A percentile compares a stretch with the other conserved stretches of the same genome.
These are phyloP conservation scores for Phylloporus arenicola DNA, from an alignment of 768 basidiomycete genomes.

Conservation along the genomic window DNA sequence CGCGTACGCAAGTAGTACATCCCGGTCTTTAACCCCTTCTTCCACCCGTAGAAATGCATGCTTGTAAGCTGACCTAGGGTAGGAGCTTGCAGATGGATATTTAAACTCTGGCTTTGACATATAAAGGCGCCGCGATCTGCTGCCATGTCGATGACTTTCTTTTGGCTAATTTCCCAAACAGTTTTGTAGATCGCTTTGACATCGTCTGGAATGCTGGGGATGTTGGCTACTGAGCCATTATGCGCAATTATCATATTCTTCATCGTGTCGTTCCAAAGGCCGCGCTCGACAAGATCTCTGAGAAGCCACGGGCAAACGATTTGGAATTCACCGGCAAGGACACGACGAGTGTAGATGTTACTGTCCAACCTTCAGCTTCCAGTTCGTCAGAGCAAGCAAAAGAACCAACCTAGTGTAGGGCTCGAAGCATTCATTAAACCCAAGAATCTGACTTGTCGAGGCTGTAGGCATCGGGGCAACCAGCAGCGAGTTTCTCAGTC, in stretches of 20 bases:
- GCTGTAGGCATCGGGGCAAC: slow-evolving; percentile 99
- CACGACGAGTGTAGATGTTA: slow-evolving; percentile 98
- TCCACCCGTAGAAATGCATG: slow-evolving; percentile 99
- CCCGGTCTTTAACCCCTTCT: slow-evolving; percentile 96
- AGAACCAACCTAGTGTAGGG: slow-evolving; percentile 84
- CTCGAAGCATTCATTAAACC: slow-evolving; percentile 98
- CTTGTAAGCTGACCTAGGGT: slow-evolving; percentile 89
- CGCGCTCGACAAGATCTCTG: slow-evolving; percentile 93
- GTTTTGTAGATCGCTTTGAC: slow-evolving; percentile 99
- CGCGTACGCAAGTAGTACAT: slow-evolving; percentile 97
- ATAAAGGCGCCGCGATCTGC: slow-evolving; percentile 99
- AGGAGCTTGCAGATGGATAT: slow-evolving; percentile 87
- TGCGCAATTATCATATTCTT: slow-evolving; percentile 99
- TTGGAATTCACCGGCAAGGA: slow-evolving; percentile 99
- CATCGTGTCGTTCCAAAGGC: slow-evolving; percentile 97
- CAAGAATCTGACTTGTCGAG: slow-evolving; percentile 95
- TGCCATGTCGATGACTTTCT: slow-evolving; percentile 95
- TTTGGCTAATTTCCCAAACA: slow-evolving; percentile 99
- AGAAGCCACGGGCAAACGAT: slow-evolving; percentile 98
- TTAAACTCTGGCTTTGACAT: slow-evolving; percentile 92
- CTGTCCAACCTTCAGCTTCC: slow-evolving; percentile 36
- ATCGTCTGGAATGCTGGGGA: slow-evolving; percentile 82
- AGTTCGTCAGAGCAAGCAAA: not conserved
- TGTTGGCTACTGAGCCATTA: slow-evolving; percentile 84
- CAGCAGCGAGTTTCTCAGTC: slow-evolving; percentile 85